Evolutionary conservation across 83 land plant species (phyloP).

Genomic region (Picea abies): DNA sequence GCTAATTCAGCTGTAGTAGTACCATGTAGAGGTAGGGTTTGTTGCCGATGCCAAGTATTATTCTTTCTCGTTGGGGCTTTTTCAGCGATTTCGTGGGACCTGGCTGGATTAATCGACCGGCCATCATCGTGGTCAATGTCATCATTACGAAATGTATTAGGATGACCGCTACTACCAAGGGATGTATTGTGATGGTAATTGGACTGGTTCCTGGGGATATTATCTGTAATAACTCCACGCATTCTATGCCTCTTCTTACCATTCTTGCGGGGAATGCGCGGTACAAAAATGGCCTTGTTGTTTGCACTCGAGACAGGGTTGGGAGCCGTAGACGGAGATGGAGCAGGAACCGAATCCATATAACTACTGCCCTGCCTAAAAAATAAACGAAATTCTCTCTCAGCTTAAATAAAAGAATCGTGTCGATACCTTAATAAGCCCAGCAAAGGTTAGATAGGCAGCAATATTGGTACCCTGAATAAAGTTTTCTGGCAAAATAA

Average conservation of each 20-base stretch:
- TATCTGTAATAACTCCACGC: neutral
- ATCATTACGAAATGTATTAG: neutral
- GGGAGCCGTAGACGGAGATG: neutral
- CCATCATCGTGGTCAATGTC: neutral
- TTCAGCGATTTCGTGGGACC: neutral
- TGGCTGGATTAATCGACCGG: neutral
- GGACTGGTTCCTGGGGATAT: neutral
- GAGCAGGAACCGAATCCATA: neutral
- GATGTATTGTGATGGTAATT: neutral
- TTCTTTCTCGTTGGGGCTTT: neutral
- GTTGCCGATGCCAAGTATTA: neutral
- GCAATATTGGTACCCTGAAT: neutral
- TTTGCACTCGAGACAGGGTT: neutral
- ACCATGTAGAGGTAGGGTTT: neutral
- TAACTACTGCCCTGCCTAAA: neutral
- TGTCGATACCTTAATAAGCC: neutral
- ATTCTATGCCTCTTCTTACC: slow-evolving; percentile 1
- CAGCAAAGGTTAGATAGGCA: neutral
- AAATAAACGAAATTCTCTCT: neutral
- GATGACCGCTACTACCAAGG: no score
- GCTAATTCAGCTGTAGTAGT: neutral
- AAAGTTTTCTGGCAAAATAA: neutral
- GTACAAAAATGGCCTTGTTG: neutral
- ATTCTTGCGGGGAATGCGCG: slow-evolving; percentile 5
- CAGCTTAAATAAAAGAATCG: neutral